Percentiles rank a stretch among this genome's conserved stretches.
Conservation (phyloP, 345 rosid genomes). For the Garcia nutans region DNA sequence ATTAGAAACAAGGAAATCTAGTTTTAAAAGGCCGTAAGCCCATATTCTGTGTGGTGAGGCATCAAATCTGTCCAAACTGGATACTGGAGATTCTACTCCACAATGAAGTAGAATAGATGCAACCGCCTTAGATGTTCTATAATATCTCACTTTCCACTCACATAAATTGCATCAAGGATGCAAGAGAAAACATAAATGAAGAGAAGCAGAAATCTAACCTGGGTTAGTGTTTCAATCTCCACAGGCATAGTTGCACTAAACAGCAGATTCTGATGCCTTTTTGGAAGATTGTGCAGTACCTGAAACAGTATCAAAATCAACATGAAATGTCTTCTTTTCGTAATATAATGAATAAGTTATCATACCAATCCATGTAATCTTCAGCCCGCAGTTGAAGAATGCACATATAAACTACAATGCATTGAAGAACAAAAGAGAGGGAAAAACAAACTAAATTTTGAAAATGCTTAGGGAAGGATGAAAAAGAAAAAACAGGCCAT, state of each 20-base stretch:
- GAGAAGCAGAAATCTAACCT: slow-evolving; percentile 22
- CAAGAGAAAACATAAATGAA: neutral
- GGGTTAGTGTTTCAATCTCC: slow-evolving; percentile 43
- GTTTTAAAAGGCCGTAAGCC: neutral
- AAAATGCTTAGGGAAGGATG: neutral
- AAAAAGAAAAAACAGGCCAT: neutral
- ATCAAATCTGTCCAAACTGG: neutral
- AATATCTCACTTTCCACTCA: neutral
- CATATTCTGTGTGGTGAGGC: neutral
- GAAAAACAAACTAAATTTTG: neutral
- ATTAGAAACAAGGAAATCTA: neutral
- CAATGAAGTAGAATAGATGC: neutral
- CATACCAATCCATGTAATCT: neutral
- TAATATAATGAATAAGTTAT: neutral
- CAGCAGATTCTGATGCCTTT: slow-evolving; percentile 41
- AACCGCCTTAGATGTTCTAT: neutral
- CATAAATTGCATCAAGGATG: slow-evolving; percentile 3
- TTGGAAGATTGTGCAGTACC: slow-evolving; percentile 41
- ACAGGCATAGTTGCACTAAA: slow-evolving; percentile 50
- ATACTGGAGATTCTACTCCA: neutral
- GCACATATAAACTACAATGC: neutral
- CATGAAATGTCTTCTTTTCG: neutral
- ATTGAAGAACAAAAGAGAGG: neutral
- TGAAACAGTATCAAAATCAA: slow-evolving; percentile 25
- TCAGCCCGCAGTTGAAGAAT: neutral